Evolutionary conservation across 1,284 basidiomycete species (phyloP), one percentile per base, ranked within the genome.

Genomic region (Trichosporon ovoides): DNA sequence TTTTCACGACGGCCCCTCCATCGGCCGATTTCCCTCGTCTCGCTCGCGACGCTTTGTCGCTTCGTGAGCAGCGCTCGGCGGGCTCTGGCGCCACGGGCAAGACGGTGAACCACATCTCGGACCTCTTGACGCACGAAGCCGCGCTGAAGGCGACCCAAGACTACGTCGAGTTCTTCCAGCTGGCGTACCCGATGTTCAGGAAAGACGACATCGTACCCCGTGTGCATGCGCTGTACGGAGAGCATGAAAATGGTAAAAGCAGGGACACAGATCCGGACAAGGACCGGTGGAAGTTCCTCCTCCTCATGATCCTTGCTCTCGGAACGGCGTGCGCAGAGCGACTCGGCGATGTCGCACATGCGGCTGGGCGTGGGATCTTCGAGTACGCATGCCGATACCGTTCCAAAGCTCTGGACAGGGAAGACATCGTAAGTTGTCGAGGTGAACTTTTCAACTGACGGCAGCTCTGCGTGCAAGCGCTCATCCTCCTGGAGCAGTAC

Each of bases 231-330:
- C 31, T 64, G 36, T 72, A 67, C 49, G 59, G 59, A 38, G 49
- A 57, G 57, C 50, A 57, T 52, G 46, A 59, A 20, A 38, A n/a
- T n/a, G n/a, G n/a, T n/a, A n/a, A n/a, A n/a, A n/a, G n/a, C n/a
- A n/a, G n/a, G n/a, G 57, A 33, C 20, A 46, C 57, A 13, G 57
- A 56, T 12, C 51, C 35, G 46, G 52, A 46, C 16, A n/a, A 35
- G n/a, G 61, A 62, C 36, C 56, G 61, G 2, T 65, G 66, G 37
- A 66, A 70, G 50, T 70, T 71, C 53, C 40, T 68, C 34, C 38
- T 68, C n/a, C 66, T 63, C 61, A 66, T 71, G 66, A 65, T 70
- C 16, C 64, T 69, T 19, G 66, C 68, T 0, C 61, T 71, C 24
- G 70, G 70, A 1, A 63, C 58, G 1, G 58, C 59, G 13, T 55